These are phyloP conservation scores for Solanum habrochaites DNA, from an alignment of 257 asterid genomes.

Conservation along the genomic window DNA sequence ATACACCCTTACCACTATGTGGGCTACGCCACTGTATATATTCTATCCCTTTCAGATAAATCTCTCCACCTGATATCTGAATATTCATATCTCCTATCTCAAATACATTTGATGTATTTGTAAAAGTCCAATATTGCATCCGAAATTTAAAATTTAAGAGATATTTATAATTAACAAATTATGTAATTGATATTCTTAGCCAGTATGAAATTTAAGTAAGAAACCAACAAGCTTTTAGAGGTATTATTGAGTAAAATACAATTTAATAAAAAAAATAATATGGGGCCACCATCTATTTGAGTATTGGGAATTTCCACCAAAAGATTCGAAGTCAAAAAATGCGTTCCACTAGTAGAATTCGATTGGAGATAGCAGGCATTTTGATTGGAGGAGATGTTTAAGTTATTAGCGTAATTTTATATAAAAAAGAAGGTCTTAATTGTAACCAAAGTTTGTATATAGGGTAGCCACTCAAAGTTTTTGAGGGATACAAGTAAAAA, in stretches of 20 bases:
- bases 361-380: slow-evolving; percentile 35
- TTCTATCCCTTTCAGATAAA: no score
- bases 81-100: neutral
- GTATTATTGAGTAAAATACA: neutral
- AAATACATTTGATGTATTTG: neutral
- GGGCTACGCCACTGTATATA: no score
- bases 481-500: slow-evolving; percentile 9
- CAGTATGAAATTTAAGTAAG: no score
- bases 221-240: neutral
- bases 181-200: no score
- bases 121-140: no score
- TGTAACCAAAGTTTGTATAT: neutral
- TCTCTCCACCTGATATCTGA: neutral
- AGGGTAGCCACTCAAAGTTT: neutral
- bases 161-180: no score
- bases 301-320: neutral
- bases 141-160: neutral
- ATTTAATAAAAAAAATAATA: no score
- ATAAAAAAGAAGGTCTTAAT: neutral
- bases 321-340: neutral
- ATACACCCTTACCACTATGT: no score
- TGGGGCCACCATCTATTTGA: neutral
- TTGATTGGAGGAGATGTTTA: slow-evolving; percentile 25
- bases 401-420: neutral
- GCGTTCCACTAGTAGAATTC: neutral